Percentiles rank a stretch among this genome's conserved stretches.
These are phyloP conservation scores for Elasticomyces elasticus DNA, from an alignment of 495 filamentous ascomycete species.

Conservation along the genomic window DNA sequence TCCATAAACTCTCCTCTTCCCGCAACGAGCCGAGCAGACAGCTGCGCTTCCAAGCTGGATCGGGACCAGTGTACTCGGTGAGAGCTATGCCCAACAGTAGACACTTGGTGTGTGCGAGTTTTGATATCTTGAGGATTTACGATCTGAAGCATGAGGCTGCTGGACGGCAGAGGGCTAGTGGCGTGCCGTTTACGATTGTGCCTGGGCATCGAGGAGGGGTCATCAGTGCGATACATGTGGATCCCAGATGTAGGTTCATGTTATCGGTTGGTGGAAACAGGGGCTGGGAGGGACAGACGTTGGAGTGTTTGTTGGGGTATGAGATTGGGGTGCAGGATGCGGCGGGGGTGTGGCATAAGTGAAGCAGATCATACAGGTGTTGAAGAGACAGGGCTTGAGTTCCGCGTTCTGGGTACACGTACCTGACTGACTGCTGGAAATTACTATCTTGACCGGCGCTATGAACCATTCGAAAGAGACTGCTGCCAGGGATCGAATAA, in stretches of 20 bases:
- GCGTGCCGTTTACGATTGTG: slow-evolving; percentile 86
- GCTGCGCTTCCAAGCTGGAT: slow-evolving; percentile 83
- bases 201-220: slow-evolving; percentile 88
- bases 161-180: slow-evolving; percentile 51
- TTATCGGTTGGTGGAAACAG: slow-evolving; percentile 81
- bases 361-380: too few species aligned
- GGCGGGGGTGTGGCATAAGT: slow-evolving; percentile 16
- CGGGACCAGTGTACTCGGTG: slow-evolving; percentile 77
- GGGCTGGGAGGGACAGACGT: slow-evolving; percentile 89
- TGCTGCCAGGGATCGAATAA: too few species aligned
- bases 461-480: too few species aligned
- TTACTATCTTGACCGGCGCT: too few species aligned
- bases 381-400: too few species aligned
- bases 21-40: slow-evolving; percentile 65
- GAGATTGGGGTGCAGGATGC: slow-evolving; percentile 55
- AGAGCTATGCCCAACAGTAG: slow-evolving; percentile 86
- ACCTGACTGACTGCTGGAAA: too few species aligned
- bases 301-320: slow-evolving; percentile 88
- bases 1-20: slow-evolving; percentile 50
- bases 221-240: slow-evolving; percentile 71
- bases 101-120: slow-evolving; percentile 87
- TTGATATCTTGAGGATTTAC: slow-evolving; percentile 88
- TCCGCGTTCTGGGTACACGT: too few species aligned
- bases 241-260: slow-evolving; percentile 83
- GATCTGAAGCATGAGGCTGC: slow-evolving; percentile 62